Evolutionary conservation across 2,329 filamentous ascomycete genomes (phyloP).

Genomic region (Aspergillus phoenicis): DNA sequence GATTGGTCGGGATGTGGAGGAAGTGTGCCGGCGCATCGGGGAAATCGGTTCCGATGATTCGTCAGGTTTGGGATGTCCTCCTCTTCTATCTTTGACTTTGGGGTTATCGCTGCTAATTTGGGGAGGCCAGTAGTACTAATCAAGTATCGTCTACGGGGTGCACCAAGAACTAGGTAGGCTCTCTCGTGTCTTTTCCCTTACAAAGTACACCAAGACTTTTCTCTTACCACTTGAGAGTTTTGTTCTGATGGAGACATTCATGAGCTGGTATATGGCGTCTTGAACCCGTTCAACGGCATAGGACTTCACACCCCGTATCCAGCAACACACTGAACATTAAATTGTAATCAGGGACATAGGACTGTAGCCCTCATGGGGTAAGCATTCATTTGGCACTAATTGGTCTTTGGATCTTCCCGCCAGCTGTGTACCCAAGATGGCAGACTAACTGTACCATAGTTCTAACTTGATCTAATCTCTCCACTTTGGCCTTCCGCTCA

Average conservation of each 20-base stretch:
- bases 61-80: conserved; percentile 8
- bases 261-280: too few species aligned
- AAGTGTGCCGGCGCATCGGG: neutral
- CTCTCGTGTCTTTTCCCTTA: too few species aligned
- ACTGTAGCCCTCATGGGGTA: neutral
- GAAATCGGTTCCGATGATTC: conserved; percentile 10
- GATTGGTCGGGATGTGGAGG: neutral
- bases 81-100: conserved; percentile 3
- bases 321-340: neutral
- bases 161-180: too few species aligned
- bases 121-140: neutral
- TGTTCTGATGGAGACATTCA: too few species aligned
- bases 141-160: too few species aligned
- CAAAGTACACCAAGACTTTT: too few species aligned
- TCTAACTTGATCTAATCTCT: conserved; percentile 7
- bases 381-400: neutral
- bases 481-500: conserved; percentile 5
- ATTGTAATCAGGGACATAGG: neutral
- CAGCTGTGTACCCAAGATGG: neutral
- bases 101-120: neutral
- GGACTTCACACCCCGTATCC: neutral
- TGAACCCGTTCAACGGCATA: too few species aligned
- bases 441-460: neutral
- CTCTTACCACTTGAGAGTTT: too few species aligned
- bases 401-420: neutral